Percentiles rank a stretch among this genome's conserved stretches.
These are phyloP conservation scores for Leccinum longicurvipes DNA, from an alignment of 768 basidiomycete genomes.

Conservation along the genomic window DNA sequence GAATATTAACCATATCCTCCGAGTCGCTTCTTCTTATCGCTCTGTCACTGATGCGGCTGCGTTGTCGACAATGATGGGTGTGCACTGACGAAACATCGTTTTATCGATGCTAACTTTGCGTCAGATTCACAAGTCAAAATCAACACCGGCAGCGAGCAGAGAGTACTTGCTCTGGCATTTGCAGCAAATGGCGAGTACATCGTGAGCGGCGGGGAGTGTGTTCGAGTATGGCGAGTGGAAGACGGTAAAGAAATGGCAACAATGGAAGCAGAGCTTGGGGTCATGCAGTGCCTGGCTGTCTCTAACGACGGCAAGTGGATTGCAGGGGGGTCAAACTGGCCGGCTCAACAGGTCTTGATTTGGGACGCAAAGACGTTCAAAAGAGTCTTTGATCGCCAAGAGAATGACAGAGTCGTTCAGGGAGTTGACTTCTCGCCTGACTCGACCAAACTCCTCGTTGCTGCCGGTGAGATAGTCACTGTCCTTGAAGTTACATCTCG, in stretches of 20 bases:
- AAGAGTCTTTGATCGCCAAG: not conserved
- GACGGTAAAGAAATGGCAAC: not conserved
- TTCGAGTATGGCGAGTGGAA: not conserved
- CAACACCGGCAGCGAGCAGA: not conserved
- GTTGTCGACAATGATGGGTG: not conserved
- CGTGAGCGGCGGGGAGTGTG: not conserved
- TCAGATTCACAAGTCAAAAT: not conserved
- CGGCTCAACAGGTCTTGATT: too few species aligned
- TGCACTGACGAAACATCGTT: not conserved
- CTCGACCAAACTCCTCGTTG: not conserved
- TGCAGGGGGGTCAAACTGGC: not conserved
- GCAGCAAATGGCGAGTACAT: not conserved
- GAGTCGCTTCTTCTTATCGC: too few species aligned
- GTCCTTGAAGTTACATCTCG: not conserved
- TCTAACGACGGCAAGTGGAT: constrained; percentile 6
- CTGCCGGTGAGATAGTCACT: not conserved
- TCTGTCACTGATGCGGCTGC: too few species aligned
- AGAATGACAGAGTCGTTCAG: too few species aligned
- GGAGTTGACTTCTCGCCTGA: too few species aligned
- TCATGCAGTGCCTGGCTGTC: not conserved
- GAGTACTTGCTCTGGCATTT: not conserved
- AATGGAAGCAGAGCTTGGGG: not conserved
- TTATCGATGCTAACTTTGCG: not conserved
- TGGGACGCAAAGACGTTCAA: not conserved
- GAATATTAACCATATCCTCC: too few species aligned